Evolutionary conservation across 2,329 filamentous ascomycete genomes (phyloP), one percentile per base, ranked within the genome.

Genomic region (Macrophomina phaseolina): DNA sequence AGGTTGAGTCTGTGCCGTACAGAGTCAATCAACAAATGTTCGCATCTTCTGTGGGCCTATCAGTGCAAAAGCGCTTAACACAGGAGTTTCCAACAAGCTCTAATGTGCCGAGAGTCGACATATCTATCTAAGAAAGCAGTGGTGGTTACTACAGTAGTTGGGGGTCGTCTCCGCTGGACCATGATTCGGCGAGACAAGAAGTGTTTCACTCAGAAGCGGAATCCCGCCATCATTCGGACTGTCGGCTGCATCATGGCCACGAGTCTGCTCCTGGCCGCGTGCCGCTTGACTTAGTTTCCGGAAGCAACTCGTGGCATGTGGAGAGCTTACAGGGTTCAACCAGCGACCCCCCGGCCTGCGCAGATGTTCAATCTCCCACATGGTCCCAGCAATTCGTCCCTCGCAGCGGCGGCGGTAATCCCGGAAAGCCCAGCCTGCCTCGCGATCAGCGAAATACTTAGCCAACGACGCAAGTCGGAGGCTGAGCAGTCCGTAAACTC

Each of bases 331-430:
- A 40, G 38, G 32, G 32, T 38, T 16, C 45, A 48, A 49, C 28
- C 58, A 38, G 45, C 58, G 45, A 30, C 49, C 12, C n/a, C 45
- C 58, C 45, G n/a, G 58, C 16, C 30, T 28, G 34, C 45, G n/a
- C 28, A 48, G 8, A n/a, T 18, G n/a, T 9, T 45, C 58, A 62
- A 62, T 46, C 56, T 46, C 28, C 12, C 11, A n/a, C 8, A 34
- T 11, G 32, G 56, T 46, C 18, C 40, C 28, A 11, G 9, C 14
- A 46, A 18, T 9, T 28, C 7, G 11, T 46, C 16, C 9, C 30
- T 40, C n/a, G 18, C 36, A 36, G 45, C 45, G 30, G 32, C 45
- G 42, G 45, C 32, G 45, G 42, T 8, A 18, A 60, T 23, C 55
- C 42, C 32, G 45, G 32, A 23, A 60, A 14, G 7, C 28, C 16